phyloP scores from a whole-genome alignment of 169 alveolate genomes.

The Eimeria brunetti region DNA sequence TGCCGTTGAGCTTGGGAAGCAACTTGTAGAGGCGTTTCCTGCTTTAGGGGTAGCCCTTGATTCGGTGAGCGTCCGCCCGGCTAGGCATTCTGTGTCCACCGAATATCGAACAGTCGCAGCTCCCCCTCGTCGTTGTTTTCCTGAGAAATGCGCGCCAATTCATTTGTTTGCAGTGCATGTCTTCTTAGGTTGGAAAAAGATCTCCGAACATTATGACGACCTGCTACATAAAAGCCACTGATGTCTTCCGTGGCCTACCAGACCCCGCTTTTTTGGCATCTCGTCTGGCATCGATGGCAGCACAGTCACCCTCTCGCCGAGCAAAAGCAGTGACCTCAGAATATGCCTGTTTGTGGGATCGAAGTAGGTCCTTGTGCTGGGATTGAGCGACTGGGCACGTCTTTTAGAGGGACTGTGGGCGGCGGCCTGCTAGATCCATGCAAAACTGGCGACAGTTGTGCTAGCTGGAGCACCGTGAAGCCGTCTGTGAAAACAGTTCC shows the following conservation, averaged over 20 bases:
- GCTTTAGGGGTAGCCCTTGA: slow-evolving; percentile 9
- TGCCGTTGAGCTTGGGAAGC: slow-evolving; percentile 46
- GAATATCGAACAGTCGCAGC: background rate
- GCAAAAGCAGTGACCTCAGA: slow-evolving; percentile 58
- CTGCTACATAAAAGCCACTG: slow-evolving; percentile 18
- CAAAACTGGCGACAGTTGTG: background rate
- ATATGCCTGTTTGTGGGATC: slow-evolving; percentile 19
- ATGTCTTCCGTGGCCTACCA: slow-evolving; percentile 5
- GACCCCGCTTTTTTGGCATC: slow-evolving; percentile 51
- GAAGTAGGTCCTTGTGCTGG: background rate
- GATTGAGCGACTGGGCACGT: background rate
- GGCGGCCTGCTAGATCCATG: background rate
- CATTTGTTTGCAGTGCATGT: background rate
- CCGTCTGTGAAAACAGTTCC: background rate
- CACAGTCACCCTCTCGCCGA: slow-evolving; percentile 60
- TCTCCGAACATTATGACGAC: background rate
- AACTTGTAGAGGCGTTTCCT: slow-evolving; percentile 40
- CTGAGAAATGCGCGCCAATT: background rate
- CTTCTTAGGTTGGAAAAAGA: background rate
- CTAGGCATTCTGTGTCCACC: background rate
- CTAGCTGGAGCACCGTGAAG: background rate
- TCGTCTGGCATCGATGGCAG: slow-evolving; percentile 66
- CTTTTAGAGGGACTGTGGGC: background rate
- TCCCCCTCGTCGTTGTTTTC: background rate
- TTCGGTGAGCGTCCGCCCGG: slow-evolving; percentile 6